Evolutionary conservation across 1,284 basidiomycete species (phyloP).

Genomic region (Coniferiporia sulphurascens): DNA sequence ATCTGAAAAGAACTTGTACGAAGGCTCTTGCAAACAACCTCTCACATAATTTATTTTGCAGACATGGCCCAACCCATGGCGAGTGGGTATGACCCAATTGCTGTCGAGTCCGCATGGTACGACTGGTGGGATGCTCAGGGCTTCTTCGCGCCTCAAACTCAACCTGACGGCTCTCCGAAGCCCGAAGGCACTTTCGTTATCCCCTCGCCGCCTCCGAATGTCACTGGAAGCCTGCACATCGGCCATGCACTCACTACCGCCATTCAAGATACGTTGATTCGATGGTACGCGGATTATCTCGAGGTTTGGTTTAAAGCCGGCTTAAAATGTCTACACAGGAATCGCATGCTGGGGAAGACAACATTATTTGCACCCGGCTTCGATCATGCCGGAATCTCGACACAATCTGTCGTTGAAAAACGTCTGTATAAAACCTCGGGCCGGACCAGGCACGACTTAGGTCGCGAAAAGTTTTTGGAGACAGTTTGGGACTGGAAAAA

Average conservation of each 20-base stretch:
- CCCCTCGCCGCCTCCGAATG: slow-evolving; percentile 95
- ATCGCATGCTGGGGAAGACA: slow-evolving; percentile 94
- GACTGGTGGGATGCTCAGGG: slow-evolving; percentile 95
- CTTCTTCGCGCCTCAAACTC: slow-evolving; percentile 82
- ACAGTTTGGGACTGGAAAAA: slow-evolving; percentile 98
- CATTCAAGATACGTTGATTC: slow-evolving; percentile 85
- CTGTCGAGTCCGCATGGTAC: slow-evolving; percentile 96
- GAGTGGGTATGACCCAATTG: slow-evolving; percentile 89
- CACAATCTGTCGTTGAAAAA: slow-evolving; percentile 97
- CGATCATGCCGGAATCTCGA: slow-evolving; percentile 98
- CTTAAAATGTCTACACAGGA: slow-evolving; percentile 44
- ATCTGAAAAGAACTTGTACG: too few species aligned
- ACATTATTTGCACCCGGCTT: slow-evolving; percentile 92
- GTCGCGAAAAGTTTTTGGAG: slow-evolving; percentile 88
- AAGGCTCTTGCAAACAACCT: neutral
- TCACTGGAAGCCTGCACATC: slow-evolving; percentile 95
- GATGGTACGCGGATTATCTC: slow-evolving; percentile 60
- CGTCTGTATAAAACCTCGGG: slow-evolving; percentile 82
- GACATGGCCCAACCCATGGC: slow-evolving; percentile 89
- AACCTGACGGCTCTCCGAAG: slow-evolving; percentile 50
- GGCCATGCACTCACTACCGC: slow-evolving; percentile 94
- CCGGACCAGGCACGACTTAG: slow-evolving; percentile 88
- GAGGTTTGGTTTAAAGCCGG: slow-evolving; percentile 24
- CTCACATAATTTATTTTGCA: slow-evolving; percentile 28
- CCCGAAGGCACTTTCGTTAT: slow-evolving; percentile 80